Percentiles rank a stretch among this genome's conserved stretches.
These are phyloP conservation scores for Acanthamoeba polyphaga DNA, from an alignment of 208 protist species.

Conservation along the genomic window DNA sequence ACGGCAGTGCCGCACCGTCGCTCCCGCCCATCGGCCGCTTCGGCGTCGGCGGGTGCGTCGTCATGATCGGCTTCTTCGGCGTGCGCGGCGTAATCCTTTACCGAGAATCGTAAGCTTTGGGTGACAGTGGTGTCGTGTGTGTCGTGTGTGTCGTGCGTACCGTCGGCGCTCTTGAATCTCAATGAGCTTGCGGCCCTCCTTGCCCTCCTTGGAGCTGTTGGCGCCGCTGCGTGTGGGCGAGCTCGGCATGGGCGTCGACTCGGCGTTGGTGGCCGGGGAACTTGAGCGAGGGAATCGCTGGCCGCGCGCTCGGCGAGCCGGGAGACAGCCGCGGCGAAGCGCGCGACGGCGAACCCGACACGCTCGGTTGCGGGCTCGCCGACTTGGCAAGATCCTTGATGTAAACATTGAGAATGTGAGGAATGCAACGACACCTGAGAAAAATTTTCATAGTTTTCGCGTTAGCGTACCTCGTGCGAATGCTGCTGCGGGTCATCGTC, in stretches of 20 bases:
- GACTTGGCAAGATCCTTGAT: background rate
- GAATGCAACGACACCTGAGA: too few species aligned
- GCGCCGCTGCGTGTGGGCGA: constrained; percentile 19
- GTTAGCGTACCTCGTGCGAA: background rate
- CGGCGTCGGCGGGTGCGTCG: constrained; percentile 26
- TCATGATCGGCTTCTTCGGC: constrained; percentile 62
- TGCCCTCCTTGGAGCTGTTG: constrained; percentile 47
- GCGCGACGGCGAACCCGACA: background rate
- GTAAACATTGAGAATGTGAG: too few species aligned
- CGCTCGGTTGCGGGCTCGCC: background rate
- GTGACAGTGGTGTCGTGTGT: background rate
- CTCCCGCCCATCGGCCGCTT: constrained; percentile 16
- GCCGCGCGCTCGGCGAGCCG: background rate
- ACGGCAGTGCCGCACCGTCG: background rate
- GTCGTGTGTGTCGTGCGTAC: background rate
- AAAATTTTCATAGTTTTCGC: too few species aligned
- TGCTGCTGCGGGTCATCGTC: background rate
- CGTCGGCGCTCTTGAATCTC: constrained; percentile 36
- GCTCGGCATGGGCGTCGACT: background rate
- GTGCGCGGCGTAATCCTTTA: constrained; percentile 56
- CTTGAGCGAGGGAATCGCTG: constrained; percentile 4
- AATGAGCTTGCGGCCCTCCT: constrained; percentile 66
- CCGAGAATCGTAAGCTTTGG: background rate
- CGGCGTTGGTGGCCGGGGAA: background rate
- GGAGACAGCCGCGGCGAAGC: background rate